A percentile compares a stretch with the other conserved stretches of the same genome.
These are phyloP conservation scores for Leccinum fallax DNA, from an alignment of 1,284 basidiomycete species.

Conservation along the genomic window DNA sequence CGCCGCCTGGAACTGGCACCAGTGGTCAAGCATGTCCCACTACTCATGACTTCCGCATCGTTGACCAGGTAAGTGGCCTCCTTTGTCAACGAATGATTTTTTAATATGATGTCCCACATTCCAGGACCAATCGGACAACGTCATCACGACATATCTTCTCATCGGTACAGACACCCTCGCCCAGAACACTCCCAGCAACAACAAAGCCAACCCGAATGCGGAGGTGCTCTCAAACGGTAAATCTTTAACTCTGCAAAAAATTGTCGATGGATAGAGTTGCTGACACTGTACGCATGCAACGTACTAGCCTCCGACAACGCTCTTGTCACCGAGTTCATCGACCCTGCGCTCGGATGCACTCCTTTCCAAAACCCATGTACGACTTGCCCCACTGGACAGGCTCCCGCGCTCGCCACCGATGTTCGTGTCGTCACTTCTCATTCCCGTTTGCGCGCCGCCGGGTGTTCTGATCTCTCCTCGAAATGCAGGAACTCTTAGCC, in stretches of 20 bases:
- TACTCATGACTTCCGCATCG: constrained; percentile 31
- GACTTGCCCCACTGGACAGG: constrained; percentile 24
- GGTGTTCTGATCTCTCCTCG: neutral
- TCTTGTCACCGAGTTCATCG: constrained; percentile 26
- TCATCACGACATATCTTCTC: constrained; percentile 31
- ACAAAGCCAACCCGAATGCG: constrained; percentile 27
- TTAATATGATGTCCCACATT: neutral
- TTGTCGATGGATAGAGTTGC: neutral
- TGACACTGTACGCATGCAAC: neutral
- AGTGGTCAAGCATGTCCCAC: constrained; percentile 27
- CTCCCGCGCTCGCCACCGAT: constrained; percentile 27
- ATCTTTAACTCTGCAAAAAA: neutral
- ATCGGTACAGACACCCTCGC: constrained; percentile 26
- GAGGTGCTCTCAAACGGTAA: constrained; percentile 28
- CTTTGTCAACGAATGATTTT: neutral
- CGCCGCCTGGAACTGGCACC: constrained; percentile 22
- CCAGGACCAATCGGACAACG: constrained; percentile 33
- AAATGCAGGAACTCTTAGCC: constrained; percentile 25
- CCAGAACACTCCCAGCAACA: constrained; percentile 29
- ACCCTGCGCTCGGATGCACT: constrained; percentile 28
- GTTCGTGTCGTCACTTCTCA: constrained; percentile 12
- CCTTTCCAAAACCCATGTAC: constrained; percentile 30
- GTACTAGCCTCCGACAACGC: constrained; percentile 29
- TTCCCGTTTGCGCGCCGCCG: neutral
- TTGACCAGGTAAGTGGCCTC: constrained; percentile 21